Conservation (phyloP, 2,329 filamentous ascomycete genomes). For the Diaporthe sp. region DNA sequence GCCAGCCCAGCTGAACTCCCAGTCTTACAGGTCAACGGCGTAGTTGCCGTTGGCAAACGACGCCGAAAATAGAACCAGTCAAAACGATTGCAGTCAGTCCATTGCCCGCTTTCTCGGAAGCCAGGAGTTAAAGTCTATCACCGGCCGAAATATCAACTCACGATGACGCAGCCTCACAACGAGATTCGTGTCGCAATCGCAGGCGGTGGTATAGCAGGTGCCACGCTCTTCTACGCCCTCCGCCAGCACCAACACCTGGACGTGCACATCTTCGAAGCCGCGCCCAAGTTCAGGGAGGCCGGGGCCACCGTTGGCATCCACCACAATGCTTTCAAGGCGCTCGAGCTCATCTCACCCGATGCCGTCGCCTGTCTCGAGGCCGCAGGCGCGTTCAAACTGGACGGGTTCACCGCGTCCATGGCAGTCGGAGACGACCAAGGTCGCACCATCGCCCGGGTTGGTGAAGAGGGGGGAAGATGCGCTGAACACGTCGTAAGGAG, state of each 20-base stretch:
- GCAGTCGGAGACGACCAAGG: conserved; percentile 11
- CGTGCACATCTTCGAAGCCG: conserved; percentile 45
- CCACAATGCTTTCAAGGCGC: conserved; percentile 44
- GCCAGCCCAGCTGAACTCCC: too few relatives aligned
- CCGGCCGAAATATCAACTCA: not conserved
- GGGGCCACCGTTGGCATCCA: conserved; percentile 44
- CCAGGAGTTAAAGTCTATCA: too few relatives aligned
- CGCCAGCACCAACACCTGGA: conserved; percentile 41
- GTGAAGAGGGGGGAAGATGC: conserved; percentile 3
- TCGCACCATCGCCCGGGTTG: conserved; percentile 7
- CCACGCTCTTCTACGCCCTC: conserved; percentile 42
- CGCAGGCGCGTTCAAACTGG: conserved; percentile 43
- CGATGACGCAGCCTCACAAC: not conserved
- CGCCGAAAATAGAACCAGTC: not conserved
- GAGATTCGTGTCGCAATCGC: conserved; percentile 35
- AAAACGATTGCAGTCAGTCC: not conserved
- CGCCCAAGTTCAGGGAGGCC: conserved; percentile 42
- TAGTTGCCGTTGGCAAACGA: not conserved
- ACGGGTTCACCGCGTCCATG: conserved; percentile 19
- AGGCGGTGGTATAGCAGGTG: conserved; percentile 39
- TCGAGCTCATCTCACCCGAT: conserved; percentile 43
- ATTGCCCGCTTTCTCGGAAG: not conserved
- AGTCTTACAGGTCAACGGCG: not conserved
- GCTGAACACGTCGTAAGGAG: conserved; percentile 7
- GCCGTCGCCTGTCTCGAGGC: conserved; percentile 36